Evolutionary conservation across 1,284 basidiomycete species (phyloP).

Genomic region (Gymnopus androsaceus): DNA sequence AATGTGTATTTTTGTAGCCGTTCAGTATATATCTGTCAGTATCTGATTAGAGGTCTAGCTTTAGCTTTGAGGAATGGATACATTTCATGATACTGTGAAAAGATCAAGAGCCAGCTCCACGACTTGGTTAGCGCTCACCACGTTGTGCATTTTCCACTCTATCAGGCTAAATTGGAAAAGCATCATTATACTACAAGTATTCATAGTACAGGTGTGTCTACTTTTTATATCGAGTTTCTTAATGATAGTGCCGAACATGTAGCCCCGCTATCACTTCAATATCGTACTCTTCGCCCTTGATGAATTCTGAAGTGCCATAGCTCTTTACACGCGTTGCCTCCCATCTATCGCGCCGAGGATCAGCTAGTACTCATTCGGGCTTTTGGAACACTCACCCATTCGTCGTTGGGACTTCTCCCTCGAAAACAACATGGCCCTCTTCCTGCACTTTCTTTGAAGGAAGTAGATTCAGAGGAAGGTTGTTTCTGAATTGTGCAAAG

Average conservation of each 20-base stretch:
- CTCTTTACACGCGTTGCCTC: conserved; percentile 35
- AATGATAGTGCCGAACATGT: conserved; percentile 24
- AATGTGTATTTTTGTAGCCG: background rate
- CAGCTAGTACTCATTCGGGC: background rate
- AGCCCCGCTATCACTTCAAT: conserved; percentile 34
- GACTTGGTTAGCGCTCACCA: too few relatives aligned
- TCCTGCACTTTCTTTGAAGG: conserved; percentile 33
- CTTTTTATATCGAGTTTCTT: background rate
- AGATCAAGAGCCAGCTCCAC: too few relatives aligned
- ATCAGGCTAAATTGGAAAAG: too few relatives aligned
- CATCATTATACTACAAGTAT: too few relatives aligned
- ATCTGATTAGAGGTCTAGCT: too few relatives aligned
- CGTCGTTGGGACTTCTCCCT: conserved; percentile 31
- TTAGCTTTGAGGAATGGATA: too few relatives aligned
- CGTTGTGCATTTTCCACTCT: too few relatives aligned
- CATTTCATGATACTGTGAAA: too few relatives aligned
- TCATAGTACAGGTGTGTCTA: background rate
- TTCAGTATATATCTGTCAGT: too few relatives aligned
- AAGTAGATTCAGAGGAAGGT: conserved; percentile 29
- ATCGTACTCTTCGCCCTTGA: conserved; percentile 37
- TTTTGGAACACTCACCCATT: conserved; percentile 31
- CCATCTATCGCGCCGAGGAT: conserved; percentile 28
- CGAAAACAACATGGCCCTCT: conserved; percentile 33
- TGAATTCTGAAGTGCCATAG: conserved; percentile 33
- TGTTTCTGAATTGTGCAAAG: conserved; percentile 38